Evolutionary conservation across 176 grass and related monocot species (phyloP), one percentile per base, ranked within the genome.

Genomic region (Pharus latifolius): DNA sequence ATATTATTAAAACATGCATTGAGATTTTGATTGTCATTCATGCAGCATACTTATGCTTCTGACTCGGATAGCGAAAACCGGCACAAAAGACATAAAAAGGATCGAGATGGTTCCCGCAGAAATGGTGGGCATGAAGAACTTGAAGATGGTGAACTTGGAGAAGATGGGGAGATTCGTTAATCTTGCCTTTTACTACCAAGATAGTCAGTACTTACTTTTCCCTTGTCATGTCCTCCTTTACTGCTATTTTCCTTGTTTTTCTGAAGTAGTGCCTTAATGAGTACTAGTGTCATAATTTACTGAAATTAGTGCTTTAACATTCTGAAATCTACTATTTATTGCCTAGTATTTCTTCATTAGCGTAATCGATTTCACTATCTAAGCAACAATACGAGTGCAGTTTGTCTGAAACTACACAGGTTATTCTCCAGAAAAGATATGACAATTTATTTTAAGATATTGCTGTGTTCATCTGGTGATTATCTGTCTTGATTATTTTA

Each of bases 101-200:
- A 99, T 27, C 88, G 84, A 80, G 95, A 99, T 75, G 83, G 72
- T 75, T 78, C 82, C 18, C 76, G 84, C 40, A 85, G 83, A 67
- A 86, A 74, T 60, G 92, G 82, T 62, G 78, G 22, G 17, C 62
- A 82, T 49, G 95, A 93, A 61, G 90, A 99, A 63, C 95, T 99
- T 45, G 95, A 99, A 84, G 95, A 99, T 61, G 95, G 95, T 20
- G 95, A 99, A 74, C 69, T 94, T 76, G 95, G 95, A 61, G 95
- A 99, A 84, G 95, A 99, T 71, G 90, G 82, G 60, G 90, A 88
- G 70, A 72, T 86, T 49, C 76, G 77, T 83, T 94, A 94, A 80
- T 49, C 47, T 79, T 49, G 56, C 52, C 43, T 54, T 77, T 83
- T 75, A 20, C 43, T 69, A 23, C 44, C 28, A 65, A 67, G 53